Base-by-base conservation (phyloP, 805 yeast genomes). In the Candida ovalis region DNA sequence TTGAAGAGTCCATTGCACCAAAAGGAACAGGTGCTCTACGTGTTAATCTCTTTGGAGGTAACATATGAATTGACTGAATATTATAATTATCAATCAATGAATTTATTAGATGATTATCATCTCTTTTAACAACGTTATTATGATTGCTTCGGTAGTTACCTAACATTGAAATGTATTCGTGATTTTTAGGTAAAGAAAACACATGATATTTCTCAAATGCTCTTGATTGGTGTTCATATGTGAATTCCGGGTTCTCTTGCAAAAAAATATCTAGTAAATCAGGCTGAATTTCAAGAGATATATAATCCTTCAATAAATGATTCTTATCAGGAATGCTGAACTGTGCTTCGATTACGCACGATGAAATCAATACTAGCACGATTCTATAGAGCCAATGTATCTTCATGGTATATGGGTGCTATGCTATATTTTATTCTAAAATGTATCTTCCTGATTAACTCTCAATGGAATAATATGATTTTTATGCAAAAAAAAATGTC, bases 151-250 rank as follows among this genome's bases (percentile, higher is more conserved):
- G 62, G 45, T 53, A 60, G 50, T 70, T 72, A 4, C 75, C 75
- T 53, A 76, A 57, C 30, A 58, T 57, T 23, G 52, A 54, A 18
- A 51, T 13, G 49, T 67, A 68, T 4, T 64, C 57, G 50, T 72
- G 73, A 10, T 54, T 46, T 54, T 77, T 77, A 28, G 64, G 53
- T 24, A 78, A 62, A 8, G 92, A 85, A 57, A 88, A 85, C 13
- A 88, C 85, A 61, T 77, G 81, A 61, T 82, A 84, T 51, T 81
- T 72, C 21, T 77, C 81, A 21, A 82, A 61, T 0, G 84, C 86
- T 33, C 83, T 73, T 2, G 81, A 78, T 22, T 71, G 76, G 61
- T 86, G 88, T 62, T 88, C 95, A 58, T 69, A 87, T 6, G 55
- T 57, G 77, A 84, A 76, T 15, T 61, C 61, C 3, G 77, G 73